Evolutionary conservation across 768 basidiomycete genomes (phyloP).

Genomic region (Hygrophoropsis aurantiaca): DNA sequence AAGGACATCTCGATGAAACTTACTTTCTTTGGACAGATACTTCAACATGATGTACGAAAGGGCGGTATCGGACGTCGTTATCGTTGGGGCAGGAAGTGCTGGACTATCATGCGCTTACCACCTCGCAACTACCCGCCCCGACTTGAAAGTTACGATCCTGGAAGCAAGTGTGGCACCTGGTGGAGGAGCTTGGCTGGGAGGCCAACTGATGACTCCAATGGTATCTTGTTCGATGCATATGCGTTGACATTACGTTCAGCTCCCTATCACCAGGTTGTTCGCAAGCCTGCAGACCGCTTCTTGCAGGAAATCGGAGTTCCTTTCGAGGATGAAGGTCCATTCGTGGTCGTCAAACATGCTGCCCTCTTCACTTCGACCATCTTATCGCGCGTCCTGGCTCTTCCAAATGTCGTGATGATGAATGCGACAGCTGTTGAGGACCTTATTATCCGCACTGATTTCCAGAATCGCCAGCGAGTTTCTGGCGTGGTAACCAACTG

Average conservation of each 20-base stretch:
- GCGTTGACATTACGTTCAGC: too few species aligned
- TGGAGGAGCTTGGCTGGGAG: conserved; percentile 77
- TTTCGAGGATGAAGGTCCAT: conserved; percentile 76
- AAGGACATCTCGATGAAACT: conserved; percentile 1
- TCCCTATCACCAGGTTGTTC: conserved; percentile 56
- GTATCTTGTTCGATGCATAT: conserved; percentile 29
- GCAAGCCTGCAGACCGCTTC: conserved; percentile 76
- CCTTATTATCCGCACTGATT: conserved; percentile 63
- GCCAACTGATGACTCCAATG: conserved; percentile 80
- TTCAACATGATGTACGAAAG: conserved; percentile 73
- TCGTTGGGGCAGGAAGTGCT: conserved; percentile 70
- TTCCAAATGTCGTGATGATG: conserved; percentile 72
- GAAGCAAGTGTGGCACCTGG: conserved; percentile 82
- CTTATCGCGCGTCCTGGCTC: conserved; percentile 65
- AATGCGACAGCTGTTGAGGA: conserved; percentile 84
- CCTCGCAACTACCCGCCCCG: conserved; percentile 64
- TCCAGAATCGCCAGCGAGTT: conserved; percentile 41
- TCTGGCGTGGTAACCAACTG: conserved; percentile 58
- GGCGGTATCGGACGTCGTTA: conserved; percentile 73
- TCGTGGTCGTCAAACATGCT: conserved; percentile 80
- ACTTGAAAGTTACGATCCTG: conserved; percentile 64
- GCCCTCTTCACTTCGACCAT: conserved; percentile 80
- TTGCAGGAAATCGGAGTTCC: conserved; percentile 66
- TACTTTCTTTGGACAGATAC: conserved; percentile 46
- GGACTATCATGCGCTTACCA: conserved; percentile 76